These are phyloP conservation scores for Phytophthora cactorum DNA, from an alignment of 352 stramenopile species.

Conservation along the genomic window DNA sequence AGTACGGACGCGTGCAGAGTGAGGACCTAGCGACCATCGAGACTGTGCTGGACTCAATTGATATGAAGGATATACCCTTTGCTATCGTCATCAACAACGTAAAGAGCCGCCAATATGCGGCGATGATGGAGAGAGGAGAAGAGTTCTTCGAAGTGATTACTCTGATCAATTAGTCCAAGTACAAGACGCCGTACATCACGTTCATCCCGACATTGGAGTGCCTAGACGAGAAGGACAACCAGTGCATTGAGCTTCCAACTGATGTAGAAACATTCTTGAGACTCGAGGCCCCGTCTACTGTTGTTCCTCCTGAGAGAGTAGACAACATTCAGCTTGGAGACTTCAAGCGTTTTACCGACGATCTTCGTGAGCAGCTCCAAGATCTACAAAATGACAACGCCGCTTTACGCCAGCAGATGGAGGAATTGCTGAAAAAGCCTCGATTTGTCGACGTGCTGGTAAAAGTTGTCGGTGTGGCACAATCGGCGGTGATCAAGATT, in stretches of 20 bases:
- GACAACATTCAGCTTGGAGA: no score
- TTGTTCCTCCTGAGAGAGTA: no score
- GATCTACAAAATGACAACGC: no score
- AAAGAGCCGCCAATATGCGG: constrained; percentile 14
- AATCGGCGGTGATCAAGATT: no score
- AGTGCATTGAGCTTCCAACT: background rate
- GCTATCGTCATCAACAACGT: constrained; percentile 33
- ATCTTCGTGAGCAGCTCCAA: no score
- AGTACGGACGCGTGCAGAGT: constrained; percentile 22
- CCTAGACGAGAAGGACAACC: constrained; percentile 4
- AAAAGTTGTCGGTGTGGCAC: no score
- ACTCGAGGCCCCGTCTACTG: no score
- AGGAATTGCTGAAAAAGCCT: no score
- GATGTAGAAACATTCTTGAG: no score
- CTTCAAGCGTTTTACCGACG: no score
- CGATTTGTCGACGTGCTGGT: no score
- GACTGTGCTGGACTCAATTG: constrained; percentile 25
- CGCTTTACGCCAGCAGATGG: no score
- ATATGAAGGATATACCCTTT: constrained; percentile 12
- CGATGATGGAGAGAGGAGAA: constrained; percentile 15
- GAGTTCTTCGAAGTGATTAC: constrained; percentile 17
- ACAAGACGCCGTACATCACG: constrained; percentile 15
- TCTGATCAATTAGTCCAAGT: constrained; percentile 11
- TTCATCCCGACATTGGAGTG: constrained; percentile 19
- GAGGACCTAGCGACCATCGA: constrained; percentile 31